Evolutionary conservation across 257 asterid species (phyloP).

Genomic region (Rehmannia glutinosa): DNA sequence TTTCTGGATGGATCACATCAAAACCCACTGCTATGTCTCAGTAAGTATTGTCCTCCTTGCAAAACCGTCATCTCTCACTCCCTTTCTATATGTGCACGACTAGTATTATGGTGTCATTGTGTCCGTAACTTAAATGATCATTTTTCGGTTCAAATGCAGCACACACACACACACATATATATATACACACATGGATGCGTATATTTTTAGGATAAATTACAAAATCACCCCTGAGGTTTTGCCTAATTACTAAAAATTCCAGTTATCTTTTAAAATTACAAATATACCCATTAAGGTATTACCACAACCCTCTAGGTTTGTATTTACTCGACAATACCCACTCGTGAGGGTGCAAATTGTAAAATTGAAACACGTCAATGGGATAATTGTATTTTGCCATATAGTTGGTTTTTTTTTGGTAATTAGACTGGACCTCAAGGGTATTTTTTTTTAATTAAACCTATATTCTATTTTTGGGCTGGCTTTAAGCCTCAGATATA

Average conservation of each 20-base stretch:
- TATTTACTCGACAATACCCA: no score
- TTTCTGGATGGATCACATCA: slow-evolving; percentile 94
- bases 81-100: not conserved
- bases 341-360: no score
- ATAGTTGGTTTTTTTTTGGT: no score
- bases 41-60: slow-evolving; percentile 38
- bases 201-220: no score
- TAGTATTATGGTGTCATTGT: not conserved
- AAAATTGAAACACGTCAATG: no score
- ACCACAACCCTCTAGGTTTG: no score
- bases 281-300: no score
- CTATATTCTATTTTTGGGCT: not conserved
- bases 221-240: not conserved
- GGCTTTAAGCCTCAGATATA: not conserved
- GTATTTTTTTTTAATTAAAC: not conserved
- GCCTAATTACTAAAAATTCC: no score
- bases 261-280: not conserved
- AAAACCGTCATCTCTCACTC: not conserved
- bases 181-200: not conserved
- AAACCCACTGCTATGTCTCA: slow-evolving; percentile 88
- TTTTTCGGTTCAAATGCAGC: not conserved
- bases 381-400: no score
- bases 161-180: not conserved
- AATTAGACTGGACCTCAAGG: not conserved
- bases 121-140: not conserved